Evolutionary conservation across 163 green algal species (phyloP).

Genomic region (Scenedesmus sp.): DNA sequence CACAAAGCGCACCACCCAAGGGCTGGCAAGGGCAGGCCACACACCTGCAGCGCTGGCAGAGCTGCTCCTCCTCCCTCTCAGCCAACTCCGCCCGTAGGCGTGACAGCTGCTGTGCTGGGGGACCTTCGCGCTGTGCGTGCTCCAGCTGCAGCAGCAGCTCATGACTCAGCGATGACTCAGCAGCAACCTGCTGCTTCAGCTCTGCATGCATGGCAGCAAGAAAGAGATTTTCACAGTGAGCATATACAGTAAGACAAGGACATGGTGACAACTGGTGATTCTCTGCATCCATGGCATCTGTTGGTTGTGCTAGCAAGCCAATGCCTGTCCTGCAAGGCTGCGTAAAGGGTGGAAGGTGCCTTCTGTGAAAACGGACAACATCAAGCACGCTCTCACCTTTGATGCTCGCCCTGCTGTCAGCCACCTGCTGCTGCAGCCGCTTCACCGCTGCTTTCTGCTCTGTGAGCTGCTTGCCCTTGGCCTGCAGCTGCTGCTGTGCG

Average conservation of each 20-base stretch:
- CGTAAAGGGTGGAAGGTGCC: neutral
- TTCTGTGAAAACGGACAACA: too few species aligned
- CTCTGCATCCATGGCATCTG: neutral
- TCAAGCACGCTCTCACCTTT: slow-evolving; percentile 9
- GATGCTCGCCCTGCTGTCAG: slow-evolving; percentile 1
- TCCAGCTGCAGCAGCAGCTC: slow-evolving; percentile 44
- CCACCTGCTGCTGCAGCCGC: slow-evolving; percentile 26
- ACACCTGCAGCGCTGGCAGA: slow-evolving; percentile 34
- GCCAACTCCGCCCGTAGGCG: slow-evolving; percentile 4
- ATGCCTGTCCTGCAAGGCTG: neutral
- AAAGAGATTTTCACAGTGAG: too few species aligned
- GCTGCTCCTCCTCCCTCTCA: slow-evolving; percentile 13
- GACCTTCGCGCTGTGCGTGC: neutral
- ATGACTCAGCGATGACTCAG: slow-evolving; percentile 20
- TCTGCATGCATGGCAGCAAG: neutral
- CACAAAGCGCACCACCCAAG: too few species aligned
- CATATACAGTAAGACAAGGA: too few species aligned
- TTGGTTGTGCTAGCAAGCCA: neutral
- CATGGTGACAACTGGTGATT: neutral
- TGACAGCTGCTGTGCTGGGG: slow-evolving; percentile 30
- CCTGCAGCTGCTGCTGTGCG: neutral
- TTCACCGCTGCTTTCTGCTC: slow-evolving; percentile 23
- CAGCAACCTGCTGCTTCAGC: slow-evolving; percentile 35
- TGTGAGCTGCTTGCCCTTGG: neutral
- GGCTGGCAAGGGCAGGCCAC: too few species aligned